Evolutionary conservation across 2,329 filamentous ascomycete species (phyloP).

Genomic region (Epichloe glyceriae): DNA sequence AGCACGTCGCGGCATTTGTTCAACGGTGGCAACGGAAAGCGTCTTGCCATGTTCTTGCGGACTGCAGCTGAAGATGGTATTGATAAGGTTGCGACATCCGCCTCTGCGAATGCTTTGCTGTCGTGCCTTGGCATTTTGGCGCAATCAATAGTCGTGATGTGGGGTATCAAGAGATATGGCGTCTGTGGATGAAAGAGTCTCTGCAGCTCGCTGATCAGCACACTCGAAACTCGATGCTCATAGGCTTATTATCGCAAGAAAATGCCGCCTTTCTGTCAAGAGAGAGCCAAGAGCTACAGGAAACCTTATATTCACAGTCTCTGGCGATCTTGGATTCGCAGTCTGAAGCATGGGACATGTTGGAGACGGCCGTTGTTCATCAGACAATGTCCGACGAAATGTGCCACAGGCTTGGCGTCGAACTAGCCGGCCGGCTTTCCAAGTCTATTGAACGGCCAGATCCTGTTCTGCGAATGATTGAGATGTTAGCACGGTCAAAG

Average conservation of each 20-base stretch:
- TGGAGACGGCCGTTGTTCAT: constrained; percentile 34
- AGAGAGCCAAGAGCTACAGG: constrained; percentile 30
- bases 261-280: constrained; percentile 26
- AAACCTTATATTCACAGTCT: constrained; percentile 29
- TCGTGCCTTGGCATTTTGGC: constrained; percentile 49
- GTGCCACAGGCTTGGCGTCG: constrained; percentile 20
- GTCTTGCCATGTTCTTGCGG: constrained; percentile 31
- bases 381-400: constrained; percentile 25
- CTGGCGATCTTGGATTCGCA: constrained; percentile 24
- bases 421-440: constrained; percentile 22
- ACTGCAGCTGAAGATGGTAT: constrained; percentile 43
- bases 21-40: constrained; percentile 14
- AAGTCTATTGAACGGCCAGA: constrained; percentile 16
- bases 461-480: constrained; percentile 30
- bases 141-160: constrained; percentile 24
- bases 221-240: constrained; percentile 22
- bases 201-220: constrained; percentile 18
- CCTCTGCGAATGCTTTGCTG: constrained; percentile 54
- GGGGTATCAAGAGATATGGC: constrained; percentile 31
- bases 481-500: constrained; percentile 32
- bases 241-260: constrained; percentile 33
- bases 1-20: constrained; percentile 30
- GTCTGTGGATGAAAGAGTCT: constrained; percentile 27
- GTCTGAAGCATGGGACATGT: constrained; percentile 28
- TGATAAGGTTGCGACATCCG: constrained; percentile 48